Evolutionary conservation across 441 rosid species (phyloP), one percentile per base, ranked within the genome.

Genomic region (Erodium trifolium): DNA sequence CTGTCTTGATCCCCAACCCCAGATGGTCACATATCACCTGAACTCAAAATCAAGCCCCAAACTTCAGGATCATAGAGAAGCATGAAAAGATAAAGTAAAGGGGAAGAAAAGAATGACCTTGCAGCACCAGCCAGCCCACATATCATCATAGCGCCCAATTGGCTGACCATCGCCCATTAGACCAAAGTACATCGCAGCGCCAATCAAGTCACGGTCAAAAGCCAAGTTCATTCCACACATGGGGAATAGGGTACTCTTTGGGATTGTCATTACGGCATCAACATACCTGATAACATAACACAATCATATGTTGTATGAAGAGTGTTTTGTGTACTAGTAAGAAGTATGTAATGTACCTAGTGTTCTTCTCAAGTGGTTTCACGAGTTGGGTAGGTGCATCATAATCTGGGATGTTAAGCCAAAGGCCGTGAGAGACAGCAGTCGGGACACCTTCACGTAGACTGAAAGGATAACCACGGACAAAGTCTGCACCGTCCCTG

Each of bases 81-180:
- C 45, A 39, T 39, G 45, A 39, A 39, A 39, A 45, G 17, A 9
- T 0, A 12, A 45, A 23, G 27, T 23, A 0, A 23, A 2, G 34
- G 55, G 55, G 34, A 66, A 43, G 55, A 9, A 14, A 29, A 18
- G 16, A 34, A 23, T 8, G 78, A 92, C 98, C 97, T 93, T 90
- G 77, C 67, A 70, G 68, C 98, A 93, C 97, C 96, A 90, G 73
- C 98, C 98, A 69, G 98, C 96, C 98, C 98, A 93, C 98, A 93
- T 91, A 67, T 93, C 98, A 7, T 90, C 98, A 55, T 90, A 93
- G 31, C 98, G 97, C 67, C 97, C 96, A 39, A 93, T 93, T 39
- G 98, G 97, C 81, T 90, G 98, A 67, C 98, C 96, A 78, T 93
- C 96, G 66, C 98, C 98, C 98, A 90, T 93, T 63, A 93, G 98